Evolutionary conservation across 148 eudicot species (phyloP).

Genomic region (Nyssa sinensis): DNA sequence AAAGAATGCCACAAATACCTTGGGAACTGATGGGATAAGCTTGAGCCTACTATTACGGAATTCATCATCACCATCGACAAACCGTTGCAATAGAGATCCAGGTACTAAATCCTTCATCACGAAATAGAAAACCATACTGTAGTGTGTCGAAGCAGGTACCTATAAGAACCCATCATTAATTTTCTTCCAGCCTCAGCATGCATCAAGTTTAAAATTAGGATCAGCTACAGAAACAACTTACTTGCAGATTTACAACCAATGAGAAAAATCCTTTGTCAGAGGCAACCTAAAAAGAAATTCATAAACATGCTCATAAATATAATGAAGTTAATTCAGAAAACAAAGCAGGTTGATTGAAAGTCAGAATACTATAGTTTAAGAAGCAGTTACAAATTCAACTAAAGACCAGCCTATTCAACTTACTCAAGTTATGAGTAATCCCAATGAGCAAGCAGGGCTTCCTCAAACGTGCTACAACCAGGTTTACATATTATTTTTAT

Average conservation of each 20-base stretch:
- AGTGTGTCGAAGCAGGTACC: conserved; percentile 98
- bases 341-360: neutral
- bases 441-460: neutral
- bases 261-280: conserved; percentile 84
- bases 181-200: conserved; percentile 14
- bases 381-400: conserved; percentile 1
- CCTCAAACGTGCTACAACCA: neutral
- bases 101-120: conserved; percentile 65
- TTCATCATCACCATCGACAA: conserved; percentile 99
- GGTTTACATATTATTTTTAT: neutral
- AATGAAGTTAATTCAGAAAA: neutral
- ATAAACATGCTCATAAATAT: conserved; percentile 6
- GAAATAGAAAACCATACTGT: conserved; percentile 96
- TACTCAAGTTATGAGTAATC: neutral
- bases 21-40: conserved; percentile 95
- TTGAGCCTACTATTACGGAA: conserved; percentile 91
- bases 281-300: conserved; percentile 61
- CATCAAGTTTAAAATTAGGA: conserved; percentile 14
- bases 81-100: conserved; percentile 91
- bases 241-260: conserved; percentile 83
- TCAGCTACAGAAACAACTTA: conserved; percentile 38
- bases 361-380: neutral
- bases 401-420: neutral
- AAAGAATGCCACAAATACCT: conserved; percentile 47
- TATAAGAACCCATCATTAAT: conserved; percentile 28